A percentile compares a stretch with the other conserved stretches of the same genome.
These are phyloP conservation scores for Albifimbria verrucaria DNA, from an alignment of 2,329 filamentous ascomycete genomes.

Conservation along the genomic window DNA sequence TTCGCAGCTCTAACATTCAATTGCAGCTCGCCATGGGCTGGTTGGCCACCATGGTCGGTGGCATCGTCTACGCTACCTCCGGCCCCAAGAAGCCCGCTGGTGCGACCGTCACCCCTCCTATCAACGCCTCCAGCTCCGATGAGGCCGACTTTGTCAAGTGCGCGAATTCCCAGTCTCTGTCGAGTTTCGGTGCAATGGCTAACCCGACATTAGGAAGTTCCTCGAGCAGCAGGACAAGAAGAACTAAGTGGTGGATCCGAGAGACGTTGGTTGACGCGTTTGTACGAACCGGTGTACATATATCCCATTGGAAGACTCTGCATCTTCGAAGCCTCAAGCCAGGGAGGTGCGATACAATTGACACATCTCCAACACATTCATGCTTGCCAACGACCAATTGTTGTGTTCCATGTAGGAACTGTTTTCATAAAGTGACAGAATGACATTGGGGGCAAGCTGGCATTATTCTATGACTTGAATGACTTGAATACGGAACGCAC, in stretches of 20 bases:
- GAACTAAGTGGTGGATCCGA: slow-evolving; percentile 24
- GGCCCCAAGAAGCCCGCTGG: slow-evolving; percentile 42
- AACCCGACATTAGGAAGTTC: slow-evolving; percentile 32
- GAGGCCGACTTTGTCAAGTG: slow-evolving; percentile 66
- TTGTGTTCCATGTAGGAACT: too few species aligned
- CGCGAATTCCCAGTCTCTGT: slow-evolving; percentile 28
- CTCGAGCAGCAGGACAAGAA: slow-evolving; percentile 40
- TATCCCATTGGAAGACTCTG: slow-evolving; percentile 20
- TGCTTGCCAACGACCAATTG: too few species aligned
- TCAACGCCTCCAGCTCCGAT: slow-evolving; percentile 60
- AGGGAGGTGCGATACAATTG: background rate
- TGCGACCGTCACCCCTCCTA: slow-evolving; percentile 49
- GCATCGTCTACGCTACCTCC: slow-evolving; percentile 39
- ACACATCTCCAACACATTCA: background rate
- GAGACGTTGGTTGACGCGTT: slow-evolving; percentile 14
- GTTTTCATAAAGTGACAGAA: too few species aligned
- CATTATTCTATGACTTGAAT: too few species aligned
- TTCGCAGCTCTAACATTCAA: slow-evolving; percentile 16
- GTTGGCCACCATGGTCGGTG: slow-evolving; percentile 49
- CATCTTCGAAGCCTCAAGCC: background rate
- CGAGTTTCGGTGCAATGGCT: slow-evolving; percentile 13
- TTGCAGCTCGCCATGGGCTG: slow-evolving; percentile 55
- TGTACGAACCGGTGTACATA: slow-evolving; percentile 32
- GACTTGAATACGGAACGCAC: too few species aligned
- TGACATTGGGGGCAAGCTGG: too few species aligned